Percentiles rank a stretch among this genome's conserved stretches.
Evolutionary conservation across 257 asterid species (phyloP).

Genomic region (Capsicum rhomboideum): DNA sequence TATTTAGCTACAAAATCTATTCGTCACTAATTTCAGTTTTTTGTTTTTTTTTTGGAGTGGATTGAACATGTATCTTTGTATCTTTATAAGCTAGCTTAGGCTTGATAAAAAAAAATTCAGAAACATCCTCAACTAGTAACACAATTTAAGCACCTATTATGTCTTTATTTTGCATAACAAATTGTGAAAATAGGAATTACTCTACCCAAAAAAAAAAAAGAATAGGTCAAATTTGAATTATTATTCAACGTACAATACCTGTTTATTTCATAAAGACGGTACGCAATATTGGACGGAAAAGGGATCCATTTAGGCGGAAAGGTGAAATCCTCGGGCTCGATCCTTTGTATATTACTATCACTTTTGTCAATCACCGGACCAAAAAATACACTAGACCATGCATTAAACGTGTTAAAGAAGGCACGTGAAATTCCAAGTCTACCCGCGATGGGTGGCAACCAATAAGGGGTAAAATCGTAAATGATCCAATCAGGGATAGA

Average conservation of each 20-base stretch:
- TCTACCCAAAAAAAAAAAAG: background rate
- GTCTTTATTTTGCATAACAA: background rate
- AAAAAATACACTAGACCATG: background rate
- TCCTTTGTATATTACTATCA: background rate
- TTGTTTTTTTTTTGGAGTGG: no score
- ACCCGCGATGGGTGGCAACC: slow-evolving; percentile 15
- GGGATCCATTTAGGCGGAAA: slow-evolving; percentile 20
- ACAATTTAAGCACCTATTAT: background rate
- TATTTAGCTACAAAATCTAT: no score
- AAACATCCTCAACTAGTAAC: background rate
- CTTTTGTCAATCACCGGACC: background rate
- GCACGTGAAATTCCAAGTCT: slow-evolving; percentile 3
- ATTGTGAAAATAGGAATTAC: background rate
- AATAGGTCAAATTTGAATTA: background rate
- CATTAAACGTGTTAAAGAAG: slow-evolving; percentile 10
- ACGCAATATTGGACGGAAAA: slow-evolving; percentile 17
- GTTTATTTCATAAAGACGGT: slow-evolving; percentile 11
- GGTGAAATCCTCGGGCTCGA: slow-evolving; percentile 23
- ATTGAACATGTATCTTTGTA: background rate
- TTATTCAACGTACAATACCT: background rate
- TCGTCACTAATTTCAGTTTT: no score
- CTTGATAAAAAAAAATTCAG: no score
- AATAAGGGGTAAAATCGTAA: slow-evolving; percentile 16
- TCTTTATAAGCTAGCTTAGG: background rate
- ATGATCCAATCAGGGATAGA: slow-evolving; percentile 23